phyloP scores from a whole-genome alignment of 129 eudicot species.

The Centaurea solstitialis region DNA sequence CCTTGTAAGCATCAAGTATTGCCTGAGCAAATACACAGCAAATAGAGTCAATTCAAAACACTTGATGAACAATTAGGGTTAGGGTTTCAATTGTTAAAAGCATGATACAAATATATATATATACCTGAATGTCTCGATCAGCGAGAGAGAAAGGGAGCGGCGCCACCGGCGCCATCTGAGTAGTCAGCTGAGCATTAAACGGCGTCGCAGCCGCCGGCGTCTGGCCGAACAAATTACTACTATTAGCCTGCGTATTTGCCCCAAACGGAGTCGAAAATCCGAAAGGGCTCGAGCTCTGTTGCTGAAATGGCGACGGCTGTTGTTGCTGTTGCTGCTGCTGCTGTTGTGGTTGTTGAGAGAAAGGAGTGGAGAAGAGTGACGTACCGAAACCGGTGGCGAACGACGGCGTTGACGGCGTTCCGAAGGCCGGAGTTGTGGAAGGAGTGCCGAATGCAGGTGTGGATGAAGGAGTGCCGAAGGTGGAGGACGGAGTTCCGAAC shows the following conservation, averaged over 20 bases:
- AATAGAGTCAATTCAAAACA: not conserved
- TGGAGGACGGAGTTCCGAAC: slow-evolving; percentile 58
- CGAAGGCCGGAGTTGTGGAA: slow-evolving; percentile 65
- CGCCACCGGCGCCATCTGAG: slow-evolving; percentile 99
- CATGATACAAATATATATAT: not conserved
- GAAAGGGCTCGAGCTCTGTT: slow-evolving; percentile 47
- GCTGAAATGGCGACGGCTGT: slow-evolving; percentile 65
- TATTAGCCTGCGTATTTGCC: slow-evolving; percentile 23
- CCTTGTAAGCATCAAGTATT: slow-evolving; percentile 92
- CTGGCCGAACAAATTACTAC: slow-evolving; percentile 35
- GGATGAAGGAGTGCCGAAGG: slow-evolving; percentile 60
- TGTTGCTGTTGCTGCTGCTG: slow-evolving; percentile 39
- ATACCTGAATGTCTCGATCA: slow-evolving; percentile 91
- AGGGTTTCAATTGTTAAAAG: not conserved
- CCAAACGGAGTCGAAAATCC: slow-evolving; percentile 60
- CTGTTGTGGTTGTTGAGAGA: slow-evolving; percentile 57
- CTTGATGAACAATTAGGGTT: slow-evolving; percentile 18
- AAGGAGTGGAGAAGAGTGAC: slow-evolving; percentile 62
- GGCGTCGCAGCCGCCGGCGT: slow-evolving; percentile 39
- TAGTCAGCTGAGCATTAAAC: slow-evolving; percentile 64
- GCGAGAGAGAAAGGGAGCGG: slow-evolving; percentile 95
- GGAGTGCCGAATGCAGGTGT: slow-evolving; percentile 61
- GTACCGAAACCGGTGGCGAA: slow-evolving; percentile 53
- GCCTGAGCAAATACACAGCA: slow-evolving; percentile 42
- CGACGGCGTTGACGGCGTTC: slow-evolving; percentile 65